Evolutionary conservation across 2,329 filamentous ascomycete genomes (phyloP).

Genomic region (Stachybotrys elegans): DNA sequence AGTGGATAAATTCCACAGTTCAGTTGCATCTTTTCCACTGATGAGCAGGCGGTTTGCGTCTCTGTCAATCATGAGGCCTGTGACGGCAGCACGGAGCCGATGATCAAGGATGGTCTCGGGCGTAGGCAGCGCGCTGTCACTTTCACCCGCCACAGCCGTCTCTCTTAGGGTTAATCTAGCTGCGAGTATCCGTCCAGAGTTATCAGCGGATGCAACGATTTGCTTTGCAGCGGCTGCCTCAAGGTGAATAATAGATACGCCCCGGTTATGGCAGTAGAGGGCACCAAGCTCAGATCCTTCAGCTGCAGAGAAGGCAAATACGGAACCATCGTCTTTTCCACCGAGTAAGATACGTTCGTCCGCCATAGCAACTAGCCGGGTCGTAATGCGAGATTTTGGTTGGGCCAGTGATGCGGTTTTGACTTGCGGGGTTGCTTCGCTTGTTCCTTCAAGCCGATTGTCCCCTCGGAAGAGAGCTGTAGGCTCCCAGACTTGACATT

Average conservation of each 20-base stretch:
- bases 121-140: background rate
- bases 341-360: background rate
- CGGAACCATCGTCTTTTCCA: background rate
- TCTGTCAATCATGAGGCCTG: background rate
- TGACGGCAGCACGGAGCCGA: background rate
- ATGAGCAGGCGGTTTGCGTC: background rate
- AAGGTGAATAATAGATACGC: background rate
- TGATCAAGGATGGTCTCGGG: background rate
- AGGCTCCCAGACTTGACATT: constrained; percentile 1
- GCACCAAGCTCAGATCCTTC: background rate
- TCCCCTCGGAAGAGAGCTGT: background rate
- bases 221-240: background rate
- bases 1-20: background rate
- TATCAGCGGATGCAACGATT: background rate
- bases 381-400: background rate
- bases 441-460: background rate
- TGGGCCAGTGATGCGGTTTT: background rate
- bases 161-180: background rate
- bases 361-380: background rate
- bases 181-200: background rate
- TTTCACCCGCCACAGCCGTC: background rate
- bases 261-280: background rate
- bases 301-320: background rate
- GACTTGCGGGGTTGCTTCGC: background rate
- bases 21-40: background rate